Evolutionary conservation across 2,329 filamentous ascomycete genomes (phyloP).

Genomic region (Aureobasidium vineae): DNA sequence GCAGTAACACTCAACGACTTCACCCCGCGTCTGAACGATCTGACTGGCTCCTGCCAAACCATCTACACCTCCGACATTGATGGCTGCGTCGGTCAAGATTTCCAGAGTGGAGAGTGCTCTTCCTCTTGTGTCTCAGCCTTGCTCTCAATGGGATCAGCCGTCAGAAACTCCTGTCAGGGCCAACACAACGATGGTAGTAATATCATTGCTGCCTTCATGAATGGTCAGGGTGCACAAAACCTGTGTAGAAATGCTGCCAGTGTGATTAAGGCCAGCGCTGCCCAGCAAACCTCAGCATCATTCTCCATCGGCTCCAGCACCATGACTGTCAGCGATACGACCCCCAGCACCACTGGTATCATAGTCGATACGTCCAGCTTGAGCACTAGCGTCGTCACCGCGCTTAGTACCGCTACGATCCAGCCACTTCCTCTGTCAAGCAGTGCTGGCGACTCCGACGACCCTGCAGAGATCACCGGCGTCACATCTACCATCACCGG

Average conservation of each 20-base stretch:
- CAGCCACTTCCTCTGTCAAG: background rate
- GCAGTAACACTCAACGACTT: constrained; percentile 49
- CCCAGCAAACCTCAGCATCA: constrained; percentile 17
- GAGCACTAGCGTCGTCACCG: background rate
- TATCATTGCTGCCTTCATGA: constrained; percentile 46
- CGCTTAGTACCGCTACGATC: constrained; percentile 12
- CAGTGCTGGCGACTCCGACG: background rate
- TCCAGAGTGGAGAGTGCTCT: constrained; percentile 38
- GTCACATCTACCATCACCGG: constrained; percentile 13
- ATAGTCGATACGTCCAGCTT: constrained; percentile 26
- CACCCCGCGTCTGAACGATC: constrained; percentile 43
- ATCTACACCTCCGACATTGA: constrained; percentile 45
- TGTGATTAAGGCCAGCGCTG: constrained; percentile 3
- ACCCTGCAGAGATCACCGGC: background rate
- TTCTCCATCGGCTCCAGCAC: constrained; percentile 25
- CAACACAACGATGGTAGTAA: constrained; percentile 40
- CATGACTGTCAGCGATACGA: constrained; percentile 7
- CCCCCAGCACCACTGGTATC: constrained; percentile 8
- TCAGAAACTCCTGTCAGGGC: constrained; percentile 39
- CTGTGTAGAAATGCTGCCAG: constrained; percentile 42
- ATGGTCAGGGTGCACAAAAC: constrained; percentile 40
- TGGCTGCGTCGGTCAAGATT: constrained; percentile 45
- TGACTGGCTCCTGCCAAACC: constrained; percentile 41
- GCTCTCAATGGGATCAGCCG: constrained; percentile 37
- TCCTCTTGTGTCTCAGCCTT: constrained; percentile 44